These are phyloP conservation scores for Artemisia argyi DNA, from an alignment of 129 eudicot species.

Conservation along the genomic window DNA sequence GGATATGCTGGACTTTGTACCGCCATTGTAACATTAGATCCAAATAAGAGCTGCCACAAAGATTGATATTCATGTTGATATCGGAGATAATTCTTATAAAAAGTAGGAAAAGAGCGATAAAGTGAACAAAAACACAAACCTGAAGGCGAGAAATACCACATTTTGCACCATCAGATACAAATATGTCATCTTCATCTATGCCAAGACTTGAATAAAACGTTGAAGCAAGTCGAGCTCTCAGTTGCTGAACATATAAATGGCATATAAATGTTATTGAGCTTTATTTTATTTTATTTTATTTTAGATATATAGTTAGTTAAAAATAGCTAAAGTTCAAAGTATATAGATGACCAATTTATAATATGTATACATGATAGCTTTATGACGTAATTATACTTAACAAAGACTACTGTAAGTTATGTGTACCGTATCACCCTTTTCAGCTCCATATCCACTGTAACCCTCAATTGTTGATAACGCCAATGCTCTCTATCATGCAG, in stretches of 20 bases:
- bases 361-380: neutral
- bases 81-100: neutral
- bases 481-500: constrained; percentile 55
- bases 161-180: constrained; percentile 97
- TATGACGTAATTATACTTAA: neutral
- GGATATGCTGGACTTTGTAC: constrained; percentile 97
- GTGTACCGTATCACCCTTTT: constrained; percentile 89
- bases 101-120: neutral
- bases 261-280: neutral
- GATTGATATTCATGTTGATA: neutral
- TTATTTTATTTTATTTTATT: too few species aligned
- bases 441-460: constrained; percentile 98
- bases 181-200: constrained; percentile 83
- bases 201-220: constrained; percentile 70
- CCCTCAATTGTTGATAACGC: constrained; percentile 77
- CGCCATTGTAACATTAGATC: constrained; percentile 84
- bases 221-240: constrained; percentile 84
- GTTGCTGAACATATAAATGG: constrained; percentile 38
- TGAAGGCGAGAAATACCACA: constrained; percentile 94
- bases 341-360: neutral
- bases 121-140: constrained; percentile 38
- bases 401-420: neutral
- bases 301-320: neutral
- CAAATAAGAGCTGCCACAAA: constrained; percentile 72
- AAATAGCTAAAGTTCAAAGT: neutral